These are phyloP conservation scores for Scortechinia acanthostroma DNA, from an alignment of 2,329 filamentous ascomycete genomes.

Conservation along the genomic window DNA sequence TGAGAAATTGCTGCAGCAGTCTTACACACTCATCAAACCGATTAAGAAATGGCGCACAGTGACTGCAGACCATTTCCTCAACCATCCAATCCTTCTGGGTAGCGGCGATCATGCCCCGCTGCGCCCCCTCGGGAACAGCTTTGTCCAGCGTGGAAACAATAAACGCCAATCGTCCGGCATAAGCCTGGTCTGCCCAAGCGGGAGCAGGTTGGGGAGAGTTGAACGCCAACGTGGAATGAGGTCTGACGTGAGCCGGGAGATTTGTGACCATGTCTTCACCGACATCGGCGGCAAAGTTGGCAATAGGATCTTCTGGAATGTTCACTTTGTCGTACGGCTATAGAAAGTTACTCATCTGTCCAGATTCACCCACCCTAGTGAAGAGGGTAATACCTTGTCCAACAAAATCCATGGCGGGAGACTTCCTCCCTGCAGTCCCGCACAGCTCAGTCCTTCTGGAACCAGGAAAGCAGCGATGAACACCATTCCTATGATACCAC, in stretches of 20 bases:
- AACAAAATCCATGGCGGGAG: background rate
- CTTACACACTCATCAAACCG: background rate
- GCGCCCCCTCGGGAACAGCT: conserved; percentile 11
- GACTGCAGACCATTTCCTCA: background rate
- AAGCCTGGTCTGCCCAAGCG: conserved; percentile 13
- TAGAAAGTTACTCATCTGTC: background rate
- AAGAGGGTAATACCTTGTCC: background rate
- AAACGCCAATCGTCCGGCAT: conserved; percentile 9
- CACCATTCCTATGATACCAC: background rate
- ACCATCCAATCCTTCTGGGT: conserved; percentile 5
- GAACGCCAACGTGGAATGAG: conserved; percentile 12
- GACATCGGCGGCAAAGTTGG: background rate
- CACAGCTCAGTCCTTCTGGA: background rate
- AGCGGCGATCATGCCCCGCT: conserved; percentile 12
- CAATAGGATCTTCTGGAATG: background rate
- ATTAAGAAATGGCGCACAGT: background rate
- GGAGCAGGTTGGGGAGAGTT: conserved; percentile 11
- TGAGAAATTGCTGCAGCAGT: background rate
- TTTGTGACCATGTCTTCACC: background rate
- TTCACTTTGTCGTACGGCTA: background rate
- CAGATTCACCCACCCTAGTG: too few species aligned
- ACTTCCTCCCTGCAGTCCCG: background rate
- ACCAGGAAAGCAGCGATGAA: background rate
- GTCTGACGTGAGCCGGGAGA: conserved; percentile 8
- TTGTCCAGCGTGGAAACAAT: conserved; percentile 11